Evolutionary conservation across 176 grass and related monocot species (phyloP).

Genomic region (Musa beccarii): DNA sequence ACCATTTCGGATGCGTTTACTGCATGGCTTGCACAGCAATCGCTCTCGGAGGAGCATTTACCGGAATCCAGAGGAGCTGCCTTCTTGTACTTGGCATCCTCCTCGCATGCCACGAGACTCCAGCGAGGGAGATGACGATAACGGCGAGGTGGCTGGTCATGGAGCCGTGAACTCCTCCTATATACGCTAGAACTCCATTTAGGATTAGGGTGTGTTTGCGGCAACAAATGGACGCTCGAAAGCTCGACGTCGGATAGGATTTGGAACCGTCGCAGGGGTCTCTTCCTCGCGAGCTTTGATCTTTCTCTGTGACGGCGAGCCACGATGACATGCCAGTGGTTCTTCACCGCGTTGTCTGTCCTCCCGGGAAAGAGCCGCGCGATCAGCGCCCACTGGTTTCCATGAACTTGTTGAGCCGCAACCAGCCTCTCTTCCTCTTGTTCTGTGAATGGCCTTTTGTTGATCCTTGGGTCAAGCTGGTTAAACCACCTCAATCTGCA

Average conservation of each 20-base stretch:
- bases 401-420: conserved; percentile 49
- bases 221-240: too few relatives aligned
- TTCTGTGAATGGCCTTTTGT: conserved; percentile 64
- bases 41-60: too few relatives aligned
- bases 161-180: too few relatives aligned
- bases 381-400: conserved; percentile 79
- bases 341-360: conserved; percentile 90
- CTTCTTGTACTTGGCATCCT: too few relatives aligned
- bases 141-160: too few relatives aligned
- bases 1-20: too few relatives aligned
- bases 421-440: conserved; percentile 67
- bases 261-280: not conserved
- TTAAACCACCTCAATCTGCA: conserved; percentile 93
- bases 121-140: too few relatives aligned
- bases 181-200: too few relatives aligned
- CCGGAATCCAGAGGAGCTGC: too few relatives aligned
- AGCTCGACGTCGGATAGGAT: not conserved
- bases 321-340: conserved; percentile 89
- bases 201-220: too few relatives aligned
- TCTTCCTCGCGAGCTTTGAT: conserved; percentile 19
- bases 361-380: conserved; percentile 68
- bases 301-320: conserved; percentile 55
- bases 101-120: too few relatives aligned
- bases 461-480: conserved; percentile 80
- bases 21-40: too few relatives aligned